These are phyloP conservation scores for Aureobasidium melanogenum DNA, from an alignment of 2,329 filamentous ascomycete species.

Conservation along the genomic window DNA sequence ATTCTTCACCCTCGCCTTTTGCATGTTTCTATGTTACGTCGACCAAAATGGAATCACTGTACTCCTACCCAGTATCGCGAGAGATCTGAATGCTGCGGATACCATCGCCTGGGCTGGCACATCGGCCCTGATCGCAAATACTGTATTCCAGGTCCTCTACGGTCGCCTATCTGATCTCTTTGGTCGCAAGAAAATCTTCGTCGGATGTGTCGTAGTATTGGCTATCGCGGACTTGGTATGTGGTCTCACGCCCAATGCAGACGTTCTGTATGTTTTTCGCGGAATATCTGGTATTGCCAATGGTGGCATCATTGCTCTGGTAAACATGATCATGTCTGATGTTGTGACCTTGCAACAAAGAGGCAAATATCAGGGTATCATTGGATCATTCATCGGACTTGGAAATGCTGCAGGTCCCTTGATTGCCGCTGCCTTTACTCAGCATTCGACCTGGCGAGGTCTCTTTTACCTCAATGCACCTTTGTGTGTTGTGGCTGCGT, in stretches of 20 bases:
- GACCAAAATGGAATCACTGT: constrained; percentile 50
- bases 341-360: constrained; percentile 18
- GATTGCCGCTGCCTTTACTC: constrained; percentile 43
- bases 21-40: constrained; percentile 47
- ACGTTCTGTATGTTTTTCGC: constrained; percentile 28
- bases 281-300: constrained; percentile 19
- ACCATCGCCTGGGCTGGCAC: constrained; percentile 50
- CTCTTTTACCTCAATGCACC: constrained; percentile 40
- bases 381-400: constrained; percentile 33
- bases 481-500: constrained; percentile 29
- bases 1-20: constrained; percentile 43
- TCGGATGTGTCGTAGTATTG: constrained; percentile 45
- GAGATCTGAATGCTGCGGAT: constrained; percentile 31
- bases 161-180: constrained; percentile 34
- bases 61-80: constrained; percentile 28
- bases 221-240: constrained; percentile 51
- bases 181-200: constrained; percentile 47
- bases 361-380: constrained; percentile 14
- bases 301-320: constrained; percentile 21
- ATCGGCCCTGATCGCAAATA: constrained; percentile 47
- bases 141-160: constrained; percentile 57
- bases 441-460: constrained; percentile 16
- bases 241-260: constrained; percentile 37
- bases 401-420: constrained; percentile 48
- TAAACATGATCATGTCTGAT: constrained; percentile 24